These are phyloP conservation scores for Cyclotella atomus DNA, from an alignment of 108 stramenopile genomes.

Conservation along the genomic window DNA sequence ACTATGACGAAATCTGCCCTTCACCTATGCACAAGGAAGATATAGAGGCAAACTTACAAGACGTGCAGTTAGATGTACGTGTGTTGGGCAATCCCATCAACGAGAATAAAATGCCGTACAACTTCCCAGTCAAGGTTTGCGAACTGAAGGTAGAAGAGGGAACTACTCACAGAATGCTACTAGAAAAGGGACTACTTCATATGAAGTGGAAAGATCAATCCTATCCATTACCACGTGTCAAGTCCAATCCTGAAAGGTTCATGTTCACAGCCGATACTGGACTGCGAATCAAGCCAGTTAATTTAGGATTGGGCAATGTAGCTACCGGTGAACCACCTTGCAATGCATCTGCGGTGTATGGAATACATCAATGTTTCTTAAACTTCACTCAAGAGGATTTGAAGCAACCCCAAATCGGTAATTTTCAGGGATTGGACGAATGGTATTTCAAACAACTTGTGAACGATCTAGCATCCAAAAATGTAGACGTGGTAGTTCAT, in stretches of 20 bases:
- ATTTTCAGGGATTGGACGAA: slow-evolving; percentile 21
- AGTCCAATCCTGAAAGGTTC: slow-evolving; percentile 9
- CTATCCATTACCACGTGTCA: slow-evolving; percentile 22
- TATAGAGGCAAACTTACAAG: slow-evolving; percentile 5
- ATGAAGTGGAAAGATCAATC: slow-evolving; percentile 11
- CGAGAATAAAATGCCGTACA: slow-evolving; percentile 19
- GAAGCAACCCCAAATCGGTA: slow-evolving; percentile 5
- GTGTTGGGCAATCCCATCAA: slow-evolving; percentile 17
- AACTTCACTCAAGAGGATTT: slow-evolving; percentile 30
- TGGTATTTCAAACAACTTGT: slow-evolving; percentile 29
- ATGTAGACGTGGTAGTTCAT: slow-evolving; percentile 21
- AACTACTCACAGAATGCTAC: not conserved
- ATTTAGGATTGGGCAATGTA: slow-evolving; percentile 23
- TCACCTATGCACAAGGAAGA: not conserved
- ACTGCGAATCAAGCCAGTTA: slow-evolving; percentile 18
- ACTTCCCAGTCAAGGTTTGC: slow-evolving; percentile 28
- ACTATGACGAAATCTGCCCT: slow-evolving; percentile 6
- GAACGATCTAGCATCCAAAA: not conserved
- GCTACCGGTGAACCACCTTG: slow-evolving; percentile 4
- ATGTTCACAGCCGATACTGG: slow-evolving; percentile 28
- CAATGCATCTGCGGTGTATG: slow-evolving; percentile 15
- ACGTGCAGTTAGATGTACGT: not conserved
- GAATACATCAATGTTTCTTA: slow-evolving; percentile 20
- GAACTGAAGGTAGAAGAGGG: not conserved
- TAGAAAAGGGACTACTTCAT: slow-evolving; percentile 12